These are phyloP conservation scores for Aspergillus udagawae DNA, from an alignment of 2,329 filamentous ascomycete genomes.

Conservation along the genomic window DNA sequence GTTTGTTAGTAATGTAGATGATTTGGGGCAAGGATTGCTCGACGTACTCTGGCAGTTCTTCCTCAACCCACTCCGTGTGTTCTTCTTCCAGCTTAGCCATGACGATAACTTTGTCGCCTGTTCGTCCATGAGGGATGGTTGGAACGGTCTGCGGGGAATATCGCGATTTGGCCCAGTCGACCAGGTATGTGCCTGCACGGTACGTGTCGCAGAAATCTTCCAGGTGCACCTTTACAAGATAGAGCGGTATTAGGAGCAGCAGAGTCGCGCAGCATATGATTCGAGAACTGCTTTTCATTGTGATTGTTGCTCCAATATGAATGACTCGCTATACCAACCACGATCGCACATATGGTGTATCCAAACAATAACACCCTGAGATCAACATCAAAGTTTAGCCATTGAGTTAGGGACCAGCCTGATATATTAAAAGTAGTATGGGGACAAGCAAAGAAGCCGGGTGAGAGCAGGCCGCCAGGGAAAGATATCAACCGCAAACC, in stretches of 20 bases:
- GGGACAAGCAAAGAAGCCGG: neutral
- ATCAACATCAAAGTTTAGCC: neutral
- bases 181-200: slow-evolving; percentile 32
- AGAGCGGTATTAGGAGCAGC: slow-evolving; percentile 25
- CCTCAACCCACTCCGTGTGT: slow-evolving; percentile 43
- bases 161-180: slow-evolving; percentile 25
- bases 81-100: slow-evolving; percentile 44
- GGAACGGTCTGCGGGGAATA: slow-evolving; percentile 2
- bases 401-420: neutral
- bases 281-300: slow-evolving; percentile 30
- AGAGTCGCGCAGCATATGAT: slow-evolving; percentile 21
- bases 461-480: neutral
- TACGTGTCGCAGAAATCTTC: slow-evolving; percentile 34
- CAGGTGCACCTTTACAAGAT: slow-evolving; percentile 29
- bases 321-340: neutral
- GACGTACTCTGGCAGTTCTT: slow-evolving; percentile 44
- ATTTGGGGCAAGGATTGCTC: neutral
- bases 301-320: slow-evolving; percentile 5
- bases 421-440: neutral
- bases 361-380: neutral
- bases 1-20: neutral
- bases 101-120: slow-evolving; percentile 39
- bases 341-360: neutral
- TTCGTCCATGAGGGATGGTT: slow-evolving; percentile 3
- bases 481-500: neutral